Percentiles rank a stretch among this genome's conserved stretches.
Evolutionary conservation across 805 yeast genomes (phyloP).

Genomic region (Wickerhamiella parazyma): DNA sequence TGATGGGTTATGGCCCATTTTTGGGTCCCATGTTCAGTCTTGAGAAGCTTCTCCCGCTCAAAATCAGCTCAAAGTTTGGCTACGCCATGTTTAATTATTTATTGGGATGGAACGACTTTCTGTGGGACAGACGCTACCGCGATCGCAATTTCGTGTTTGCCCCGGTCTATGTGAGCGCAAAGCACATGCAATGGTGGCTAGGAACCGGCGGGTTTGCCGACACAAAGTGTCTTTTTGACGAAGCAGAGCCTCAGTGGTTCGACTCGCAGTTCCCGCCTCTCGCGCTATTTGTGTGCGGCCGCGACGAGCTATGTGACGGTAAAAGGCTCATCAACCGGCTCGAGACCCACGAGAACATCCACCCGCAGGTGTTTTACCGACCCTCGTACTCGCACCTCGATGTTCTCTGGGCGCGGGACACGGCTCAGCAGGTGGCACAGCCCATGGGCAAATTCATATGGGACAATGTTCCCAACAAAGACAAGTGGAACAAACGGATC

Average conservation of each 20-base stretch:
- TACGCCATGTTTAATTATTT: conserved; percentile 76
- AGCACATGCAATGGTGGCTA: conserved; percentile 90
- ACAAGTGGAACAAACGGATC: conserved; percentile 3
- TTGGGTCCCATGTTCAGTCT: conserved; percentile 58
- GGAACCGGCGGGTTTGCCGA: conserved; percentile 38
- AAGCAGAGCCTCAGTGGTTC: conserved; percentile 31
- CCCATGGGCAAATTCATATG: conserved; percentile 24
- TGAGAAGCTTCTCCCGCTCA: conserved; percentile 37
- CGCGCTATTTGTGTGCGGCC: conserved; percentile 53
- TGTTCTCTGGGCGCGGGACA: conserved; percentile 84
- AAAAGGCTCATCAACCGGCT: conserved; percentile 51
- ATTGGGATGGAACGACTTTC: conserved; percentile 71
- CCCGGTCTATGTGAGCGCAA: conserved; percentile 68
- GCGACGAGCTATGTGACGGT: conserved; percentile 71
- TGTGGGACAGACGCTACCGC: conserved; percentile 59
- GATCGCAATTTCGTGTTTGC: conserved; percentile 71
- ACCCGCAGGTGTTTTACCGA: conserved; percentile 30
- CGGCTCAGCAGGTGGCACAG: conserved; percentile 48
- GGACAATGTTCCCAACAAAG: conserved; percentile 5
- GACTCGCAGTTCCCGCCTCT: conserved; percentile 40
- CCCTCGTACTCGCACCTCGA: conserved; percentile 73
- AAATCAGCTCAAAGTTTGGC: conserved; percentile 49
- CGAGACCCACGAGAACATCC: conserved; percentile 36
- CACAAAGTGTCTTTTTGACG: conserved; percentile 41
- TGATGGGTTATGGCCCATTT: conserved; percentile 70